Conservation (phyloP, 1,284 basidiomycete species). For the Blastosporella zonata region DNA sequence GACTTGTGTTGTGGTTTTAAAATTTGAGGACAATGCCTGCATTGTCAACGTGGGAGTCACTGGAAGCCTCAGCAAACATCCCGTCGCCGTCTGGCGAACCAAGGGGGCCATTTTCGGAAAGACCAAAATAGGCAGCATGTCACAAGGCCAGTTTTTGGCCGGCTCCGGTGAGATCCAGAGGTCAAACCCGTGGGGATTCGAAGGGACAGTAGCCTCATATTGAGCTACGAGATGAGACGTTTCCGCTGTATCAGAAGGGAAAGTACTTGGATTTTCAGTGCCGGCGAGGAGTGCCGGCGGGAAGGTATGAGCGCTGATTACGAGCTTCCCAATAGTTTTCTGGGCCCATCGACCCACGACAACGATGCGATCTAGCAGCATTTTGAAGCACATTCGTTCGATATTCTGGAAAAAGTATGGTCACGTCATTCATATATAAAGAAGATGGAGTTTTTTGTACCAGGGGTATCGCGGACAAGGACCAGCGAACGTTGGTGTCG, state of each 20-base stretch:
- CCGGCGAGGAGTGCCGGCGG: slow-evolving; percentile 3
- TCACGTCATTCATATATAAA: neutral
- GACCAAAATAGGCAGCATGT: slow-evolving; percentile 10
- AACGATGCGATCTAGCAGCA: slow-evolving; percentile 18
- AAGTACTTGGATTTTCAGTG: neutral
- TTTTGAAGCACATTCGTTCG: slow-evolving; percentile 21
- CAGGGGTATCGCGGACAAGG: slow-evolving; percentile 29
- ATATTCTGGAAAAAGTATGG: slow-evolving; percentile 17
- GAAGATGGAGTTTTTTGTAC: slow-evolving; percentile 22
- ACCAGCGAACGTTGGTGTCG: slow-evolving; percentile 26
- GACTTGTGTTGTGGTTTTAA: slow-evolving; percentile 28
- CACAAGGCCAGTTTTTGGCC: neutral
- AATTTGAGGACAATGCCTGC: slow-evolving; percentile 10
- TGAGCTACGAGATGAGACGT: neutral
- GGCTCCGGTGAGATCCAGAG: slow-evolving; percentile 11
- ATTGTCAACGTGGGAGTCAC: neutral
- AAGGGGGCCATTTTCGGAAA: slow-evolving; percentile 14
- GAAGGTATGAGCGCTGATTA: slow-evolving; percentile 18
- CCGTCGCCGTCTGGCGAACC: slow-evolving; percentile 7
- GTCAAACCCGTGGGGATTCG: slow-evolving; percentile 15
- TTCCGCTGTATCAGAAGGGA: neutral
- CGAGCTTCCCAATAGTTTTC: slow-evolving; percentile 8
- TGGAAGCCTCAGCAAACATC: slow-evolving; percentile 12
- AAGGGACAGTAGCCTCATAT: slow-evolving; percentile 8
- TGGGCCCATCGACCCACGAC: slow-evolving; percentile 17